These are phyloP conservation scores for Sporothrix globosa DNA, from an alignment of 2,329 filamentous ascomycete species.

Conservation along the genomic window DNA sequence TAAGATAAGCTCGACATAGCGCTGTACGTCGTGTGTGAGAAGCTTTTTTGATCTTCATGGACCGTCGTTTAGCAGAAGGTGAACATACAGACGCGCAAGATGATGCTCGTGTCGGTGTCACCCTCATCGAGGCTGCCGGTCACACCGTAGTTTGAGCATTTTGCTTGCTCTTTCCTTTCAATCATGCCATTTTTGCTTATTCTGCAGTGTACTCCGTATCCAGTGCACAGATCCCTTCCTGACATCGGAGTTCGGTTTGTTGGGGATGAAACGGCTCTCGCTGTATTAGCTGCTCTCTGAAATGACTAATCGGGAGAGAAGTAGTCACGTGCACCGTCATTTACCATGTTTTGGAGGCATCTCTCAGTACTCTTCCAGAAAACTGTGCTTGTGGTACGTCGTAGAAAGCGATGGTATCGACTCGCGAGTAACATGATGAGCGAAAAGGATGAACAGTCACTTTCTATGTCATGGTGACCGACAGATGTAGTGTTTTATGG, in stretches of 20 bases:
- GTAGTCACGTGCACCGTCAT: background rate
- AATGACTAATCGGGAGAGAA: background rate
- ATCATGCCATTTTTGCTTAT: background rate
- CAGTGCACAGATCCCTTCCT: slow-evolving; percentile 23
- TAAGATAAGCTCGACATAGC: background rate
- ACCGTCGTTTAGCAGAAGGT: background rate
- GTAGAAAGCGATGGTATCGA: too few species aligned
- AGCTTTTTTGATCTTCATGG: background rate
- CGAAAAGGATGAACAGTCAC: too few species aligned
- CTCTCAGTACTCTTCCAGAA: too few species aligned
- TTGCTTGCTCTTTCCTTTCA: background rate
- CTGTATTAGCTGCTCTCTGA: background rate
- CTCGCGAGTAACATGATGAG: too few species aligned
- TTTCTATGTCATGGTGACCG: too few species aligned
- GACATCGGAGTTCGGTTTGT: slow-evolving; percentile 10
- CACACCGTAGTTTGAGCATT: slow-evolving; percentile 16
- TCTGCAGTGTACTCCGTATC: background rate
- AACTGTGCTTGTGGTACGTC: too few species aligned
- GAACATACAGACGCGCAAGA: background rate
- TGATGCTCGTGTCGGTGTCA: background rate
- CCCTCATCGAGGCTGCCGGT: background rate
- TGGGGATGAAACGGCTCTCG: slow-evolving; percentile 20
- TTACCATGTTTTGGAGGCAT: too few species aligned
- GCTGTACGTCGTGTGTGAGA: background rate
- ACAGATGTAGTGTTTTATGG: background rate